These are phyloP conservation scores for Ceriops decandra DNA, from an alignment of 345 rosid genomes.

Conservation along the genomic window DNA sequence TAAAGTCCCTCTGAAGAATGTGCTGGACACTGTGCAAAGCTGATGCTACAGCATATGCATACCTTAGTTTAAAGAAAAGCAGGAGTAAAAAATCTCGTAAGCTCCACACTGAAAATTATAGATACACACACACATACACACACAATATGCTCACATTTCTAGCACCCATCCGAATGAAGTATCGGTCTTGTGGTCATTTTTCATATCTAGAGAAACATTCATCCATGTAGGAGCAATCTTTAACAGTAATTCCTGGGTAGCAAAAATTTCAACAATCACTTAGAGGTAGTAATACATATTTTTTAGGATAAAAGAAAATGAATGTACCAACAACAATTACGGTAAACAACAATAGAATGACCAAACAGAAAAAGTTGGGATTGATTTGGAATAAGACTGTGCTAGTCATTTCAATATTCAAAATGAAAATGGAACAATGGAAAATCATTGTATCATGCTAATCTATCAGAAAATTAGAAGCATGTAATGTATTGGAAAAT, in stretches of 20 bases:
- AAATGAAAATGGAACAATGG: too few species aligned
- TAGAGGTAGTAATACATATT: too few species aligned
- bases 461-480: background rate
- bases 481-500: background rate
- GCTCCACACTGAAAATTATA: background rate
- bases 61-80: constrained; percentile 46
- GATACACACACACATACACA: background rate
- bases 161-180: constrained; percentile 94
- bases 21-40: constrained; percentile 89
- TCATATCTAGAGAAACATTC: constrained; percentile 90
- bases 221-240: constrained; percentile 97
- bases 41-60: constrained; percentile 94
- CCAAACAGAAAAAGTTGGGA: too few species aligned
- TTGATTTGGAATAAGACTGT: too few species aligned
- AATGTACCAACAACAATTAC: too few species aligned
- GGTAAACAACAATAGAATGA: too few species aligned
- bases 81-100: background rate
- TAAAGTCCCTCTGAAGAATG: constrained; percentile 79
- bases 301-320: too few species aligned
- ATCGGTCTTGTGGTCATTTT: constrained; percentile 82
- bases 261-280: background rate
- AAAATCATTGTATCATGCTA: too few species aligned
- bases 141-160: constrained; percentile 67
- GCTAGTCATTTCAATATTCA: too few species aligned
- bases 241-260: constrained; percentile 39